Evolutionary conservation across 2,329 filamentous ascomycete genomes (phyloP).

Genomic region (Curvularia lunata): DNA sequence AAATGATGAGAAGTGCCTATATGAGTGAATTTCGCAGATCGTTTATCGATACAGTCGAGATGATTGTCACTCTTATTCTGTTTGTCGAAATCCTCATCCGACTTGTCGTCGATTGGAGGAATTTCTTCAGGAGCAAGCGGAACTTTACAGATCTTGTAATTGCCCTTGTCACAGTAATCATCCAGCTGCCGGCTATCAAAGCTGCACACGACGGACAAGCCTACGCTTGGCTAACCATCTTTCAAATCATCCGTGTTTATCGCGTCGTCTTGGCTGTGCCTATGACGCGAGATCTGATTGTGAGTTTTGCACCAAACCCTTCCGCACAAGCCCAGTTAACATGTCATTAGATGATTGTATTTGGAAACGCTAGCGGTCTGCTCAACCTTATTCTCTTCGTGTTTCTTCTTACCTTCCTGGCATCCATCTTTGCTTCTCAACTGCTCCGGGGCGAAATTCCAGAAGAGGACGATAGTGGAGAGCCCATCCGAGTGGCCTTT

Average conservation of each 20-base stretch:
- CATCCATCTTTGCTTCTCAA: constrained; percentile 90
- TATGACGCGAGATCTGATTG: constrained; percentile 84
- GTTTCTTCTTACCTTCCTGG: constrained; percentile 91
- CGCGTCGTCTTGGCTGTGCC: constrained; percentile 88
- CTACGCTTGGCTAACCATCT: constrained; percentile 89
- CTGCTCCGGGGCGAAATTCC: constrained; percentile 89
- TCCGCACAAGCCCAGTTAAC: constrained; percentile 25
- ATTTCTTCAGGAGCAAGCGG: constrained; percentile 73
- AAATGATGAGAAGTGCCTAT: constrained; percentile 75
- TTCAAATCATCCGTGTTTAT: constrained; percentile 92
- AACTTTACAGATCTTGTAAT: constrained; percentile 84
- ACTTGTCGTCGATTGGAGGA: constrained; percentile 78
- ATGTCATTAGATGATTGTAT: constrained; percentile 66
- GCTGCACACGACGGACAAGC: constrained; percentile 64
- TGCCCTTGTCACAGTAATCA: constrained; percentile 80
- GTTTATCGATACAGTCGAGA: constrained; percentile 76
- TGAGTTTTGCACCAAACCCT: constrained; percentile 41
- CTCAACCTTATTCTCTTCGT: constrained; percentile 95
- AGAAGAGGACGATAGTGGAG: constrained; percentile 62
- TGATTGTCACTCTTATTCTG: constrained; percentile 77
- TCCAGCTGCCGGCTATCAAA: constrained; percentile 82
- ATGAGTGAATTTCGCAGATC: constrained; percentile 68
- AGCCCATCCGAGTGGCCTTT: constrained; percentile 76
- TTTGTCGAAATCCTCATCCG: constrained; percentile 83
- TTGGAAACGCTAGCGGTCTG: constrained; percentile 91